phyloP scores from a whole-genome alignment of 2,329 filamentous ascomycete genomes.

The Exophiala mesophila region DNA sequence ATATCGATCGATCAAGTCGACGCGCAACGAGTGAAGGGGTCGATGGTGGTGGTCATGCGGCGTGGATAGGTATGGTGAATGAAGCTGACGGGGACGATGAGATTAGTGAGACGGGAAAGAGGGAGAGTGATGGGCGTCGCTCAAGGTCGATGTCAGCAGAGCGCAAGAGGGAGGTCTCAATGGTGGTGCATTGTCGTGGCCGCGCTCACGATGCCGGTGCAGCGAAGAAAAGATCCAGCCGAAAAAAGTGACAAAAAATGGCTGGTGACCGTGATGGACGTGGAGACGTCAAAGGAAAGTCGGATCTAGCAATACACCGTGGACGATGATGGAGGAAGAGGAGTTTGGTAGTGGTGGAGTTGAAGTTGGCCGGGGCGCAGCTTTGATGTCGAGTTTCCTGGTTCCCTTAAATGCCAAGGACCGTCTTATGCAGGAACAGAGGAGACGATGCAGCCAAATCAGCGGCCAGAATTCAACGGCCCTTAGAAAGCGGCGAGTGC shows the following conservation, averaged over 20 bases:
- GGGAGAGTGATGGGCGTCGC: too few relatives aligned
- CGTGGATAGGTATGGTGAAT: too few relatives aligned
- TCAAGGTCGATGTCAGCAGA: too few relatives aligned
- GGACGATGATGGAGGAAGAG: not conserved
- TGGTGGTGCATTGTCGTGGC: not conserved
- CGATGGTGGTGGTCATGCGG: not conserved
- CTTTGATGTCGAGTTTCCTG: slow-evolving; percentile 9
- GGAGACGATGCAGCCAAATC: slow-evolving; percentile 2
- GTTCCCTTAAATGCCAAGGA: slow-evolving; percentile 9
- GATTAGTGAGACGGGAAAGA: not conserved
- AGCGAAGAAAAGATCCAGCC: not conserved
- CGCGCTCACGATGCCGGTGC: not conserved
- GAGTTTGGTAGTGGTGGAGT: not conserved
- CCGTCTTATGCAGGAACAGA: slow-evolving; percentile 14
- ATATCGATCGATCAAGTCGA: not conserved
- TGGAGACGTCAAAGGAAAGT: slow-evolving; percentile 1
- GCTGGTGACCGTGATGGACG: slow-evolving; percentile 2
- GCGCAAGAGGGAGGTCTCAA: not conserved
- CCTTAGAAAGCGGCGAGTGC: too few relatives aligned
- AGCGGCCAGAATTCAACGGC: too few relatives aligned
- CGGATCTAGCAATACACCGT: slow-evolving; percentile 5
- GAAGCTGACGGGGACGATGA: not conserved
- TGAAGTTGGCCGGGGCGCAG: slow-evolving; percentile 15
- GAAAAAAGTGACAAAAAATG: not conserved
- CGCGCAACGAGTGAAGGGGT: not conserved